These are phyloP conservation scores for Naganishia kalamii DNA, from an alignment of 768 basidiomycete species.

Conservation along the genomic window DNA sequence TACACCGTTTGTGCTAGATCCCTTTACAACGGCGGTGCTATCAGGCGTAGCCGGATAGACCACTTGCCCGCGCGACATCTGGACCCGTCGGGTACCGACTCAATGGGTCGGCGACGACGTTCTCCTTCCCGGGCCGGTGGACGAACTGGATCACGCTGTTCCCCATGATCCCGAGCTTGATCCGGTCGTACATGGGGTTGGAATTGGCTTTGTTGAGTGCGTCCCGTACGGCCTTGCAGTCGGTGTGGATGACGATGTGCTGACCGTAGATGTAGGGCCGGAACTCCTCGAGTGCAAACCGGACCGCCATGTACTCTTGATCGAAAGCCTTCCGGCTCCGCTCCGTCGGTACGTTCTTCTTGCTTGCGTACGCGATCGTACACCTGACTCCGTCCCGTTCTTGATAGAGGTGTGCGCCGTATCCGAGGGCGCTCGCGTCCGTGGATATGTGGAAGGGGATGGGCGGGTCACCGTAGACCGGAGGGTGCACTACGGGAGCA, in stretches of 20 bases:
- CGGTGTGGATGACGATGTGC: slow-evolving; percentile 14
- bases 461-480: slow-evolving; percentile 40
- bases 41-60: too few relatives aligned
- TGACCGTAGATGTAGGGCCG: slow-evolving; percentile 3
- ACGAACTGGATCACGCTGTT: not conserved
- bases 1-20: too few relatives aligned
- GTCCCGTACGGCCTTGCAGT: slow-evolving; percentile 20
- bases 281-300: slow-evolving; percentile 7
- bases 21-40: too few relatives aligned
- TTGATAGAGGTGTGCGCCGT: slow-evolving; percentile 18
- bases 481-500: slow-evolving; percentile 44
- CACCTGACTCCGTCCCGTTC: not conserved
- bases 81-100: too few relatives aligned
- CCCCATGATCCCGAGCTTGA: not conserved
- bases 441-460: slow-evolving; percentile 22
- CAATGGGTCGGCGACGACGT: slow-evolving; percentile 23
- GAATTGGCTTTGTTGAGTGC: slow-evolving; percentile 9
- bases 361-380: slow-evolving; percentile 13
- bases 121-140: slow-evolving; percentile 18
- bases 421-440: slow-evolving; percentile 16
- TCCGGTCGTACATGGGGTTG: not conserved
- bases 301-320: slow-evolving; percentile 18
- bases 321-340: not conserved
- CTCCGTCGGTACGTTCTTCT: slow-evolving; percentile 13
- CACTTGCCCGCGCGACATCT: too few relatives aligned